These are phyloP conservation scores for Hypholoma fasciculare DNA, from an alignment of 768 basidiomycete species.

Conservation along the genomic window DNA sequence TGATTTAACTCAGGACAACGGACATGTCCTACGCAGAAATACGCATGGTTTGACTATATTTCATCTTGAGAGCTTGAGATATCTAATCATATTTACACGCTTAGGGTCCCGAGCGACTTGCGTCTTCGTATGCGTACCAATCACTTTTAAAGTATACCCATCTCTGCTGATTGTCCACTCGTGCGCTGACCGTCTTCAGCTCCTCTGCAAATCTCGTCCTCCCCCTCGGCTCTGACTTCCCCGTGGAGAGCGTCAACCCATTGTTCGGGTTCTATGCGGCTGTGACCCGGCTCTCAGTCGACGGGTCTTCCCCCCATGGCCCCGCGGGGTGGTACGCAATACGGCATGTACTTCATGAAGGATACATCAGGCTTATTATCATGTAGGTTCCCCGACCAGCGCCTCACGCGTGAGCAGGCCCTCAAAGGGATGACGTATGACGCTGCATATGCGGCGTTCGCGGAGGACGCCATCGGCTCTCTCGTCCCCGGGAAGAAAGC, in stretches of 20 bases:
- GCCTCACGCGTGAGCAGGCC: slow-evolving; percentile 76
- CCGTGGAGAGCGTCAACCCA: slow-evolving; percentile 89
- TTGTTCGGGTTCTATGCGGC: slow-evolving; percentile 90
- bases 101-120: slow-evolving; percentile 79
- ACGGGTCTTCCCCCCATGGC: slow-evolving; percentile 84
- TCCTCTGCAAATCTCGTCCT: slow-evolving; percentile 54
- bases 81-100: neutral
- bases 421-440: slow-evolving; percentile 90
- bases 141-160: slow-evolving; percentile 50
- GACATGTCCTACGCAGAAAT: slow-evolving; percentile 93
- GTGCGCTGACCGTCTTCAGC: neutral
- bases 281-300: slow-evolving; percentile 64
- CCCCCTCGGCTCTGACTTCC: slow-evolving; percentile 92
- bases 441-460: slow-evolving; percentile 85
- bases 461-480: slow-evolving; percentile 70
- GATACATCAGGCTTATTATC: neutral
- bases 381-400: slow-evolving; percentile 70
- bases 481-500: slow-evolving; percentile 78
- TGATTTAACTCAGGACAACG: slow-evolving; percentile 52
- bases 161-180: neutral
- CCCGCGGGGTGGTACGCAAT: slow-evolving; percentile 70
- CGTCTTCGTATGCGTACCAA: slow-evolving; percentile 89
- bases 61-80: neutral
- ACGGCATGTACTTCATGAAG: neutral
- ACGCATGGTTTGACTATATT: slow-evolving; percentile 54